A percentile compares a stretch with the other conserved stretches of the same genome.
phyloP scores from a whole-genome alignment of 306 rosid genomes.

The Cicer cuneatum region DNA sequence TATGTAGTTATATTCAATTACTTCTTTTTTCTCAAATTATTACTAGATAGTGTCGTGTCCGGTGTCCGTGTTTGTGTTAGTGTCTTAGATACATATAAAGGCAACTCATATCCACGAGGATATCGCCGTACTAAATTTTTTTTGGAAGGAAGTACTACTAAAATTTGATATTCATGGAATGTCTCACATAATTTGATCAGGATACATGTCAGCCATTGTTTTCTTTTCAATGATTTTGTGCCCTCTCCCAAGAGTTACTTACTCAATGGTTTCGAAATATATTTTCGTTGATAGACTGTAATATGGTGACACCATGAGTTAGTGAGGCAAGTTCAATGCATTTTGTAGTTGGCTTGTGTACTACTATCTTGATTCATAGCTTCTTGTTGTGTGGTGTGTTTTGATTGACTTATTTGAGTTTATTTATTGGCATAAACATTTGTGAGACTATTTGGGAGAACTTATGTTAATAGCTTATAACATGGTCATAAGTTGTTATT shows the following conservation, averaged over 20 bases:
- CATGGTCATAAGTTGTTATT: no score
- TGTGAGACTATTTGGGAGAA: no score
- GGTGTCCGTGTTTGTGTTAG: no score
- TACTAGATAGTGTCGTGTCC: no score
- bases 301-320: neutral
- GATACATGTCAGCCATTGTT: slow-evolving; percentile 9
- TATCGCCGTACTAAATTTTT: no score
- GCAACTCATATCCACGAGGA: slow-evolving; percentile 3
- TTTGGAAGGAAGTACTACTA: neutral
- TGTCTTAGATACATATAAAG: no score
- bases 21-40: no score
- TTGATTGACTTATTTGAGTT: no score
- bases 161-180: slow-evolving; percentile 15
- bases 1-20: no score
- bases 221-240: neutral
- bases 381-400: neutral
- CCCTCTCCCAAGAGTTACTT: neutral
- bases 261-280: neutral
- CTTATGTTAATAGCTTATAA: no score
- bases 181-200: slow-evolving; percentile 19
- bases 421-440: no score
- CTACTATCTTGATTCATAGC: slow-evolving; percentile 5
- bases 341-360: slow-evolving; percentile 12
- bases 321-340: slow-evolving; percentile 18
- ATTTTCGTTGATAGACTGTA: neutral